Percentiles rank a stretch among this genome's conserved stretches.
These are phyloP conservation scores for Rickenella mellea DNA, from an alignment of 768 basidiomycete genomes.

Conservation along the genomic window DNA sequence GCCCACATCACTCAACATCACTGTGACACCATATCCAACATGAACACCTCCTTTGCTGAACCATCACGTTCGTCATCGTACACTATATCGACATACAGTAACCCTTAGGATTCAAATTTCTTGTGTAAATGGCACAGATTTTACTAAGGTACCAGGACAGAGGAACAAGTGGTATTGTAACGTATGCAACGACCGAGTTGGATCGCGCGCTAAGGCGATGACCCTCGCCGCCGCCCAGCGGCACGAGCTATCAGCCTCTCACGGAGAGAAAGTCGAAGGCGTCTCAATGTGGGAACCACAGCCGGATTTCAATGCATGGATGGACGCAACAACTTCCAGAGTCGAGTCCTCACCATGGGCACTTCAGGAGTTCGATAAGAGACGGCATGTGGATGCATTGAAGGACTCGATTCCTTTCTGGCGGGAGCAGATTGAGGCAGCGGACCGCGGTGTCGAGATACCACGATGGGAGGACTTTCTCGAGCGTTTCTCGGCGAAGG, in stretches of 20 bases:
- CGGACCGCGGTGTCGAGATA: conserved; percentile 30
- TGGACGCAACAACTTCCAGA: conserved; percentile 17
- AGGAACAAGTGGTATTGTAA: conserved; percentile 24
- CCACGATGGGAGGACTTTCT: conserved; percentile 37
- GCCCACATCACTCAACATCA: neutral
- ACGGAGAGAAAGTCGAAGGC: conserved; percentile 10
- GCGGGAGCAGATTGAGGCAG: conserved; percentile 38
- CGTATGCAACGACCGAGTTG: conserved; percentile 17
- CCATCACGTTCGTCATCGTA: neutral
- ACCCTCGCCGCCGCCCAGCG: conserved; percentile 19
- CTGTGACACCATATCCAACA: neutral
- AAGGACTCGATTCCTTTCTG: conserved; percentile 46
- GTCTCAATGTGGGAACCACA: conserved; percentile 21
- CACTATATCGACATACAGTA: no score
- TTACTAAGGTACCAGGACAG: conserved; percentile 9
- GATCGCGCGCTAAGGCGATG: conserved; percentile 14
- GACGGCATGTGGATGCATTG: conserved; percentile 34
- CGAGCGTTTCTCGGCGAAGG: conserved; percentile 26
- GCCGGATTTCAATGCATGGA: conserved; percentile 8
- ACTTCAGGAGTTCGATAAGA: conserved; percentile 20
- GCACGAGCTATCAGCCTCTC: conserved; percentile 20
- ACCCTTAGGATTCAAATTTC: no score
- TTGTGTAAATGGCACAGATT: no score
- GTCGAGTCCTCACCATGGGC: no score
- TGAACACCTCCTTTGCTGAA: neutral